Percentiles rank a stretch among this genome's conserved stretches.
These are phyloP conservation scores for Sporisorium graminicola DNA, from an alignment of 1,284 basidiomycete species.

Conservation along the genomic window DNA sequence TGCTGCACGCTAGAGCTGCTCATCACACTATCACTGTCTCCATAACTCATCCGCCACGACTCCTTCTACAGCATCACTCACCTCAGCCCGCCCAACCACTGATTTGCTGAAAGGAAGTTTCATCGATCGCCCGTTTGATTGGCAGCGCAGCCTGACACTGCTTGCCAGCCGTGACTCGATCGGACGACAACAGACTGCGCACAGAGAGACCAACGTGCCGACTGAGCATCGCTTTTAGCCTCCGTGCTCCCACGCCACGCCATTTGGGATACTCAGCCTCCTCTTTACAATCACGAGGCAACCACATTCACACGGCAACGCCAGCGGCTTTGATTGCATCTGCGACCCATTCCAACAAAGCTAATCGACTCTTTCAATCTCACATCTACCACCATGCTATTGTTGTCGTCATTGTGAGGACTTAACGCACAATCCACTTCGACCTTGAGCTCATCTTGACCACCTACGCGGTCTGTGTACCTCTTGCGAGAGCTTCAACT, in stretches of 20 bases:
- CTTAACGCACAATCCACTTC: not conserved
- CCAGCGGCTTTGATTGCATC: not conserved
- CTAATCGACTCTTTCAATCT: not conserved
- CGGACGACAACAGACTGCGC: constrained; percentile 14
- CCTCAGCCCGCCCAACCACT: not conserved
- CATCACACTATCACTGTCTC: not conserved
- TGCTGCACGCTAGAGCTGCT: not conserved
- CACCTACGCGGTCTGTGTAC: not conserved
- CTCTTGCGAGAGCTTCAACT: not conserved
- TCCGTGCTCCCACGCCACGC: not conserved
- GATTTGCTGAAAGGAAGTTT: not conserved
- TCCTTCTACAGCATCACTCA: not conserved
- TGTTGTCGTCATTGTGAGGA: not conserved
- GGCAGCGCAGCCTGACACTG: not conserved
- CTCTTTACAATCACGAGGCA: not conserved
- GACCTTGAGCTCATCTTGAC: not conserved
- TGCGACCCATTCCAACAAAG: not conserved
- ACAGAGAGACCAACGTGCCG: not conserved
- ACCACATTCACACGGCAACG: not conserved
- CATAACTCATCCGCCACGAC: not conserved
- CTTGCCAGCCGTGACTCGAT: not conserved
- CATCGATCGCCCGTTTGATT: not conserved
- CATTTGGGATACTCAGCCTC: not conserved
- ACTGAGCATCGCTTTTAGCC: not conserved
- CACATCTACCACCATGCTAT: not conserved